phyloP scores from a whole-genome alignment of 164 flowering plant genomes.

The Sedum album region DNA sequence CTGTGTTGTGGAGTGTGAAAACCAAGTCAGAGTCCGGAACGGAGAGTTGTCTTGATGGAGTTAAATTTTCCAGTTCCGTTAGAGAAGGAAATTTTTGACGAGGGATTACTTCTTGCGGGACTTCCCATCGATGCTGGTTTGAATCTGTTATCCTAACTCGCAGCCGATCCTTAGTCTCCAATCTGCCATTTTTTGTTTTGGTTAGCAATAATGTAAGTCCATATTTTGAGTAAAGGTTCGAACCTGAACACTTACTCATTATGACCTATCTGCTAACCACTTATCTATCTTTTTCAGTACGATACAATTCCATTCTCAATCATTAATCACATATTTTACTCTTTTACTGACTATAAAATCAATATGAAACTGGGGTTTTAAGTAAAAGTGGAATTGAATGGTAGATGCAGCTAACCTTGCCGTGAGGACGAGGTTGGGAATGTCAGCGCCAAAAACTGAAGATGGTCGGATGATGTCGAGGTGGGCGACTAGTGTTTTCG shows the following conservation, averaged over 20 bases:
- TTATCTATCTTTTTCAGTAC: no score
- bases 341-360: neutral
- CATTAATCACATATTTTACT: no score
- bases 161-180: slow-evolving; percentile 43
- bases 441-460: slow-evolving; percentile 34
- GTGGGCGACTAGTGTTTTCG: slow-evolving; percentile 24
- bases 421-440: slow-evolving; percentile 27
- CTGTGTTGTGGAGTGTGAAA: slow-evolving; percentile 33
- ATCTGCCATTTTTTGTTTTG: slow-evolving; percentile 25
- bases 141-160: slow-evolving; percentile 55
- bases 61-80: neutral
- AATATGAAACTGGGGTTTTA: neutral
- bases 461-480: slow-evolving; percentile 25
- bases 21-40: slow-evolving; percentile 29
- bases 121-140: slow-evolving; percentile 51
- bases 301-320: no score
- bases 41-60: neutral
- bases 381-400: neutral
- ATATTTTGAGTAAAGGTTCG: no score
- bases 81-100: slow-evolving; percentile 15
- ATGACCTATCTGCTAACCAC: no score
- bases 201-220: neutral
- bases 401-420: slow-evolving; percentile 24
- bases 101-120: slow-evolving; percentile 45
- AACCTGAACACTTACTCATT: no score